These are phyloP conservation scores for Starmerella bombicola DNA, from an alignment of 805 yeast genomes.

Conservation along the genomic window DNA sequence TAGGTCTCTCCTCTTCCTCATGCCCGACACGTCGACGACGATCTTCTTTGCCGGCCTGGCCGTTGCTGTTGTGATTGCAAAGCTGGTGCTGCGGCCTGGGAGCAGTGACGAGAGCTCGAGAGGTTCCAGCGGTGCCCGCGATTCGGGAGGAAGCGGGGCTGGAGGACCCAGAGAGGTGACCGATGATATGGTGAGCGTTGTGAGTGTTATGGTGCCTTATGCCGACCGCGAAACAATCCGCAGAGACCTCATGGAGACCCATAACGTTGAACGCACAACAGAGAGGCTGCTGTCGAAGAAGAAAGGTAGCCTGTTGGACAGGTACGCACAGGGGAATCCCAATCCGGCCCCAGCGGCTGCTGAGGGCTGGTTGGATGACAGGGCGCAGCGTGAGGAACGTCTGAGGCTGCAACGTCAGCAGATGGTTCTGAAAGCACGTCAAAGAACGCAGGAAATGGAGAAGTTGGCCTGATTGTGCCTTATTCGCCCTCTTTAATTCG, in stretches of 20 bases:
- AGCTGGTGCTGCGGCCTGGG: conserved; percentile 10
- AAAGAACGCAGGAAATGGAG: conserved; percentile 21
- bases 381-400: conserved; percentile 34
- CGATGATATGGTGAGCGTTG: conserved; percentile 64
- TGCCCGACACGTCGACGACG: conserved; percentile 21
- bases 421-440: conserved; percentile 51
- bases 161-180: conserved; percentile 27
- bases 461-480: too few species aligned
- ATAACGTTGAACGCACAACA: conserved; percentile 64
- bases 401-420: conserved; percentile 41
- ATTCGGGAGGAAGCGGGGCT: conserved; percentile 1
- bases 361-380: conserved; percentile 33
- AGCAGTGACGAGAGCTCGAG: background rate
- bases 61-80: conserved; percentile 15
- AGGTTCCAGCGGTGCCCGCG: background rate
- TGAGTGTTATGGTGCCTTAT: conserved; percentile 68
- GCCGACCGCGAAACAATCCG: conserved; percentile 58
- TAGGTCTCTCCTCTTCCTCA: too few species aligned
- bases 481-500: too few species aligned
- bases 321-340: conserved; percentile 33
- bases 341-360: background rate
- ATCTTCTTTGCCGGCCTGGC: conserved; percentile 20
- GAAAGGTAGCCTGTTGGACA: conserved; percentile 28
- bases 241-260: conserved; percentile 54
- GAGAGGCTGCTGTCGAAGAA: conserved; percentile 49